These are phyloP conservation scores for Trichaptum fuscoviolaceum DNA, from an alignment of 768 basidiomycete genomes.

Conservation along the genomic window DNA sequence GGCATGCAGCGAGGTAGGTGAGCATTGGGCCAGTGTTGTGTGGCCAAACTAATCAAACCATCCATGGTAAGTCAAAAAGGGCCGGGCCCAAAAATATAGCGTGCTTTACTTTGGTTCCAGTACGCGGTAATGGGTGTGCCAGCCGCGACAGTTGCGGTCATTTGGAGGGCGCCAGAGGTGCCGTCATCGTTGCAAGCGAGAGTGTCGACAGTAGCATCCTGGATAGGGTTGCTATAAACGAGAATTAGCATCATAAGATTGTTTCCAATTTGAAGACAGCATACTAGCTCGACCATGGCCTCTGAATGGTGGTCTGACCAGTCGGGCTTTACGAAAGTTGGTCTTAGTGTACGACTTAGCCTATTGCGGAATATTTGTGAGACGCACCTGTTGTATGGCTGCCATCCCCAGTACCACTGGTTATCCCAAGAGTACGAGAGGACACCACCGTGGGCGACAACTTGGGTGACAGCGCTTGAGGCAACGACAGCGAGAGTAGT, in stretches of 20 bases:
- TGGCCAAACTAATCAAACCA: constrained; percentile 2
- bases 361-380: background rate
- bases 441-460: constrained; percentile 15
- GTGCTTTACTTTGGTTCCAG: constrained; percentile 13
- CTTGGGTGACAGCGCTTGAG: constrained; percentile 5
- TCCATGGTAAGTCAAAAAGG: background rate
- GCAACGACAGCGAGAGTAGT: constrained; percentile 6
- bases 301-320: constrained; percentile 14
- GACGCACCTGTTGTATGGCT: constrained; percentile 7
- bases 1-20: constrained; percentile 14
- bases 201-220: constrained; percentile 10
- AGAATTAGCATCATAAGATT: background rate
- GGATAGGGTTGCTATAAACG: constrained; percentile 12
- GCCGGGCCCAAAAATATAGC: background rate
- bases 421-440: constrained; percentile 10
- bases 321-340: constrained; percentile 9
- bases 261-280: background rate
- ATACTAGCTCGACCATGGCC: constrained; percentile 15
- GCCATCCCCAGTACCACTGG: constrained; percentile 12
- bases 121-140: constrained; percentile 13
- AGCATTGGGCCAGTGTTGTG: constrained; percentile 6
- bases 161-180: constrained; percentile 11
- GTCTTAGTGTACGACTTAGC: background rate
- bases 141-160: constrained; percentile 12
- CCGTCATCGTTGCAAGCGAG: constrained; percentile 14